A percentile compares a stretch with the other conserved stretches of the same genome.
Evolutionary conservation across 352 stramenopile genomes (phyloP).

Genomic region (Globisporangium irregulare): DNA sequence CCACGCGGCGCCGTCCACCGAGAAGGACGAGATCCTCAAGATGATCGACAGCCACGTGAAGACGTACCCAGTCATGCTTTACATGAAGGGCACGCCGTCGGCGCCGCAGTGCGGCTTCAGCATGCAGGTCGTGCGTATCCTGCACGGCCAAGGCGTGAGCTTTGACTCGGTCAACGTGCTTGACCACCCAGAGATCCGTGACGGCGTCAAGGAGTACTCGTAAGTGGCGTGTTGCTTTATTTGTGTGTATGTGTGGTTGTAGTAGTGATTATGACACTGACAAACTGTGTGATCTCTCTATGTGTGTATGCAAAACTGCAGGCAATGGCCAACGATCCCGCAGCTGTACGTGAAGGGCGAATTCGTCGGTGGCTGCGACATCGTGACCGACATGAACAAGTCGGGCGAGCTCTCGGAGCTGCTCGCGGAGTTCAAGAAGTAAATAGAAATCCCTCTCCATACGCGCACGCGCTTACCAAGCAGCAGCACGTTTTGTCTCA

Average conservation of each 20-base stretch:
- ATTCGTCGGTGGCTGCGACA: conserved; percentile 99
- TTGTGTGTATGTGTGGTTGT: neutral
- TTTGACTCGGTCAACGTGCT: conserved; percentile 99
- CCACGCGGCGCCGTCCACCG: conserved; percentile 78
- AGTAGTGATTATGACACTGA: neutral
- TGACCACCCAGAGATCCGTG: conserved; percentile 96
- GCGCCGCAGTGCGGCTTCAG: conserved; percentile 98
- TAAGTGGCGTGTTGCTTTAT: conserved; percentile 42
- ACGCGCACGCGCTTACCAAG: neutral
- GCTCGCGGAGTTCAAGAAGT: conserved; percentile 82
- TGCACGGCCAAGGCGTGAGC: conserved; percentile 91
- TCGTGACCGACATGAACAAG: conserved; percentile 95
- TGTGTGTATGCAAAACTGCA: conserved; percentile 24
- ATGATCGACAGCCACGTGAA: conserved; percentile 91
- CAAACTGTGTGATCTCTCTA: neutral
- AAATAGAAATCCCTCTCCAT: conserved; percentile 4
- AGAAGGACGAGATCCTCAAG: conserved; percentile 88
- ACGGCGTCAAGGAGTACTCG: conserved; percentile 99
- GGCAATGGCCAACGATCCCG: conserved; percentile 95
- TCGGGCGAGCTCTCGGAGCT: conserved; percentile 90
- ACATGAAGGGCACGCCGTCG: conserved; percentile 99
- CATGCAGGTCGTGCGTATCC: conserved; percentile 94
- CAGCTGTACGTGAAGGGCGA: conserved; percentile 99
- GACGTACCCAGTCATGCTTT: conserved; percentile 96
- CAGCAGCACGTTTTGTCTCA: neutral